Evolutionary conservation across 805 yeast species (phyloP).

Genomic region (Sporopachydermia quercuum): DNA sequence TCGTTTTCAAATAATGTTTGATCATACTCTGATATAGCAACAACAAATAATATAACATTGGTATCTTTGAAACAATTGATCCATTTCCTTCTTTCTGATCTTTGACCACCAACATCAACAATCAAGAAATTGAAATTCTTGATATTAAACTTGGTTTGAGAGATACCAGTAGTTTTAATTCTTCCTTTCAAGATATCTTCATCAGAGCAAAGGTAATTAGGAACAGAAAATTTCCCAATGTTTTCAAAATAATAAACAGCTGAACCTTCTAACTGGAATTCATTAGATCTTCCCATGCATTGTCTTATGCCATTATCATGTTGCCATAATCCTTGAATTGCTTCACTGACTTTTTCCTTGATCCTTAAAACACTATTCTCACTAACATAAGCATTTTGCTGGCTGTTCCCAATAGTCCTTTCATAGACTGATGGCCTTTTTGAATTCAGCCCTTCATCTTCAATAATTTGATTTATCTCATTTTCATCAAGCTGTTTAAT

Average conservation of each 20-base stretch:
- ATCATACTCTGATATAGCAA: conserved; percentile 86
- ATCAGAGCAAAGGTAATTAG: conserved; percentile 56
- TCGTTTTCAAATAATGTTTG: conserved; percentile 85
- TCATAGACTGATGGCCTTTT: neutral
- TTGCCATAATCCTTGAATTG: conserved; percentile 57
- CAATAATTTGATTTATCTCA: neutral
- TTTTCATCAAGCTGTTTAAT: neutral
- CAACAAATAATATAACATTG: conserved; percentile 74
- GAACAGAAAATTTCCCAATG: conserved; percentile 47
- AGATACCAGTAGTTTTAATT: conserved; percentile 90
- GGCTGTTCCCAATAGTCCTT: too few species aligned
- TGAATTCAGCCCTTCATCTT: neutral
- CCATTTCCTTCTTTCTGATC: conserved; percentile 88
- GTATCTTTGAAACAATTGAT: conserved; percentile 87
- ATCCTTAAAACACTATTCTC: conserved; percentile 3
- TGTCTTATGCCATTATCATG: conserved; percentile 50
- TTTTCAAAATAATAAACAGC: conserved; percentile 71
- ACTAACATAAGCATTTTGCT: conserved; percentile 8
- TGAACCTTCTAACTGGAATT: conserved; percentile 74
- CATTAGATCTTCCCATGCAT: conserved; percentile 47
- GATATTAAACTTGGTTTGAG: conserved; percentile 68
- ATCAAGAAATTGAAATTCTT: conserved; percentile 54
- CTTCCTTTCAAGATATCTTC: conserved; percentile 81
- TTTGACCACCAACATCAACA: conserved; percentile 93
- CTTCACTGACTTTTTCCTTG: conserved; percentile 49